Percentiles rank a stretch among this genome's conserved stretches.
Conservation (phyloP, 176 grass and related monocot species). For the Avena eriantha region DNA sequence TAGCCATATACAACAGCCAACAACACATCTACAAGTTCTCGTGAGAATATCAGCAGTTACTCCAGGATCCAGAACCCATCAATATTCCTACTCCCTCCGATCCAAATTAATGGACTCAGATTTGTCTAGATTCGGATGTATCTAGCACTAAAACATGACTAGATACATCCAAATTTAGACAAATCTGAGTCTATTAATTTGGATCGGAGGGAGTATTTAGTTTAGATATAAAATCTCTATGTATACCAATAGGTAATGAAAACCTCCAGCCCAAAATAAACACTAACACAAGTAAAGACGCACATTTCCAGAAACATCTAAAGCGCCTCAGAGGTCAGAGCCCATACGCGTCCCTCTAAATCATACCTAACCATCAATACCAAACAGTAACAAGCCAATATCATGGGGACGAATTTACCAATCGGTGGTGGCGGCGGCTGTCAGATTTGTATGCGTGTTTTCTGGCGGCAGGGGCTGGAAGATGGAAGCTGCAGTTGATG, state of each 20-base stretch:
- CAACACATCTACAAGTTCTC: neutral
- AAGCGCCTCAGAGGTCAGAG: neutral
- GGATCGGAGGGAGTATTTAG: neutral
- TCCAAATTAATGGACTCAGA: too few species aligned
- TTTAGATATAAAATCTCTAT: neutral
- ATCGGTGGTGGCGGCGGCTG: neutral
- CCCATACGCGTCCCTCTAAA: neutral
- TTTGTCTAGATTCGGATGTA: too few species aligned
- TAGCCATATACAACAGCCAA: neutral
- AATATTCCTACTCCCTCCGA: neutral
- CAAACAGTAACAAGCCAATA: neutral
- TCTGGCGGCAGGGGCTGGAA: neutral
- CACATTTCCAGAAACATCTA: conserved; percentile 23
- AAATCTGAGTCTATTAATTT: too few species aligned
- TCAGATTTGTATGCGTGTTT: neutral
- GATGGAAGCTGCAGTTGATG: neutral
- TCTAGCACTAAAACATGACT: too few species aligned
- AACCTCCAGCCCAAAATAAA: neutral
- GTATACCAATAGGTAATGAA: neutral
- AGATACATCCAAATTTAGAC: too few species aligned
- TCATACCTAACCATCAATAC: conserved; percentile 5
- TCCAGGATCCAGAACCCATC: neutral
- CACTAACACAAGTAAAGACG: neutral
- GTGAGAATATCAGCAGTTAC: neutral
- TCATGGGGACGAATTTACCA: conserved; percentile 9